Evolutionary conservation across 2,329 filamentous ascomycete species (phyloP), one percentile per base, ranked within the genome.

Genomic region (Paecilomyces dactylethromorphus): DNA sequence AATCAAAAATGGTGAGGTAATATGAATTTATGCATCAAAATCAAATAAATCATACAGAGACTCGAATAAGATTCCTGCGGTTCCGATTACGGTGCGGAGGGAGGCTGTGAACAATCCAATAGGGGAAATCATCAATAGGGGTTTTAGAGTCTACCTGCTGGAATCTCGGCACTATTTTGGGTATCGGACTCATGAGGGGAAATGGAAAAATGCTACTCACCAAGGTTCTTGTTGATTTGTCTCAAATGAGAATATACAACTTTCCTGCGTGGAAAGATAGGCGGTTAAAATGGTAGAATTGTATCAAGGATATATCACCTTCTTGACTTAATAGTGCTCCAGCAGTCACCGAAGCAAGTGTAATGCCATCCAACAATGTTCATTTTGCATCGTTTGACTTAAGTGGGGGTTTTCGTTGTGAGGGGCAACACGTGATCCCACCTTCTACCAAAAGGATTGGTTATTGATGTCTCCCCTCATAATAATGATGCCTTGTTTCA

Each of bases 351-450:
- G 39, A 11, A 45, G 18, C 39, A 18, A 45, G n/a, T 21, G 57
- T 63, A 60, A 62, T 60, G 62, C 60, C 63, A 60, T 60, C 56
- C 54, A 60, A 60, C 55, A 31, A 49, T 56, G 35, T 52, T 4
- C 24, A 21, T 55, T 68, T 68, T 68, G 66, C 65, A 64, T 10
- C 65, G 66, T 68, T 68, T 68, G 65, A 39, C 51, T 60, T 53
- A 5, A 29, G 35, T 56, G 59, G 60, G 50, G 3, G 3, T 8
- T 52, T 22, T 11, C 15, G 59, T 60, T 59, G 59, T 64, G 59
- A 58, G 39, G 39, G 39, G 39, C 15, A 45, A 18, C 39, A 45
- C 39, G 39, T 45, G 39, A 45, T 18, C n/a, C 18, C 12, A 6
- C 13, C 35, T 8, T n/a, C 8, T 5, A 13, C n/a, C 2, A 13